Evolutionary conservation across 169 alveolate genomes (phyloP).

Genomic region (Cryptosporidium viatorum): DNA sequence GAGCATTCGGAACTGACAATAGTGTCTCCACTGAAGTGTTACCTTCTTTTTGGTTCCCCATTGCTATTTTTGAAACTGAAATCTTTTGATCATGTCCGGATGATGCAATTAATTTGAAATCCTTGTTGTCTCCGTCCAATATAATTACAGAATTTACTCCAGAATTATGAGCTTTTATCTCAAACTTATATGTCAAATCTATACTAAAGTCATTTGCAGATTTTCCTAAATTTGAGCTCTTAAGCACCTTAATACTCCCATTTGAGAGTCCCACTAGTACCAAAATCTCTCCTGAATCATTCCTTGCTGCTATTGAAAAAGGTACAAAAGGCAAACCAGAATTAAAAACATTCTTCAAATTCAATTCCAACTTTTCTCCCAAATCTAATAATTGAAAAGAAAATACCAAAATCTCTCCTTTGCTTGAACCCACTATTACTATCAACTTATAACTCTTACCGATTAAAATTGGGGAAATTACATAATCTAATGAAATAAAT

Average conservation of each 20-base stretch:
- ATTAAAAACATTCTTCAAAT: too few relatives aligned
- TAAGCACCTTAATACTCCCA: conserved; percentile 8
- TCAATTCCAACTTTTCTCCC: background rate
- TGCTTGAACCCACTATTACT: conserved; percentile 56
- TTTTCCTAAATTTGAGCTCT: background rate
- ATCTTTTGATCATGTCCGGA: conserved; percentile 69
- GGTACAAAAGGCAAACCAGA: conserved; percentile 31
- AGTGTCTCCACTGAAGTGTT: background rate
- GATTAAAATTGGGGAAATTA: background rate
- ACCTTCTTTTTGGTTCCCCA: background rate
- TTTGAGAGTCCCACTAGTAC: conserved; percentile 44
- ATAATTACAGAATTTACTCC: conserved; percentile 49
- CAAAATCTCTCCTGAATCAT: background rate
- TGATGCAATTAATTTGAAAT: conserved; percentile 1
- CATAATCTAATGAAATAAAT: conserved; percentile 32
- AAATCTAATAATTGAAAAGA: conserved; percentile 1
- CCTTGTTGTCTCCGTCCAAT: background rate
- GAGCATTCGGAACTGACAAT: conserved; percentile 26
- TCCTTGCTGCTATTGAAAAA: conserved; percentile 2
- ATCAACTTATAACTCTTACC: background rate
- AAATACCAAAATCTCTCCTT: conserved; percentile 38
- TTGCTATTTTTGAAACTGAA: background rate
- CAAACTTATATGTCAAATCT: conserved; percentile 2
- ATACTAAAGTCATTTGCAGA: background rate
- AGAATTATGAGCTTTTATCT: conserved; percentile 33